Conservation (phyloP, 148 eudicot species). For the Talinum fruticosum region DNA sequence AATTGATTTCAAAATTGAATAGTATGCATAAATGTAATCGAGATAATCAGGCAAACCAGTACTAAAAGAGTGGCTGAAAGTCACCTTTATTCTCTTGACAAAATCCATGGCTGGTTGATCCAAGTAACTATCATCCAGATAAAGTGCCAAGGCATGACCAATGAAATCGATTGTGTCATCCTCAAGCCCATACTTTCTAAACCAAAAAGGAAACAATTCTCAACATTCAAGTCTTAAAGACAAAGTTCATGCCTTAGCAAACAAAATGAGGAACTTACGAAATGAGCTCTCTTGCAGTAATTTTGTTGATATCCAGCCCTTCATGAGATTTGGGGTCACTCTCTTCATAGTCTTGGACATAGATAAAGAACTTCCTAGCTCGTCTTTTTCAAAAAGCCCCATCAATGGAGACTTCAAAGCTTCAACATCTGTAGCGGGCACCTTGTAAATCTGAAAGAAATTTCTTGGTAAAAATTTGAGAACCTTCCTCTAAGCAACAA, state of each 20-base stretch:
- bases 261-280: conserved; percentile 31
- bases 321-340: conserved; percentile 70
- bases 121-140: conserved; percentile 56
- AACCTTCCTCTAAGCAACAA: conserved; percentile 1
- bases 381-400: conserved; percentile 79
- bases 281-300: conserved; percentile 67
- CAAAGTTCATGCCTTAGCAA: not conserved
- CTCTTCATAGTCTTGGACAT: conserved; percentile 80
- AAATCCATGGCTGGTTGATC: conserved; percentile 72
- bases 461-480: not conserved
- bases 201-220: not conserved
- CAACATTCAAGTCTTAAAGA: not conserved
- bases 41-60: not conserved
- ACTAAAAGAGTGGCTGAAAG: not conserved
- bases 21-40: not conserved
- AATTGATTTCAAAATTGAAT: too few relatives aligned
- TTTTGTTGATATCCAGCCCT: conserved; percentile 59
- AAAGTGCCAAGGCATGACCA: conserved; percentile 81
- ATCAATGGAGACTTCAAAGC: conserved; percentile 74
- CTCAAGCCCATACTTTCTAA: conserved; percentile 60
- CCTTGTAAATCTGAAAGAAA: conserved; percentile 63
- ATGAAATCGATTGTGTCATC: conserved; percentile 81
- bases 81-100: conserved; percentile 78
- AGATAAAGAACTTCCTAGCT: conserved; percentile 75
- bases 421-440: conserved; percentile 87